phyloP scores from a whole-genome alignment of 2,329 filamentous ascomycete genomes.

The Curvularia sp. region DNA sequence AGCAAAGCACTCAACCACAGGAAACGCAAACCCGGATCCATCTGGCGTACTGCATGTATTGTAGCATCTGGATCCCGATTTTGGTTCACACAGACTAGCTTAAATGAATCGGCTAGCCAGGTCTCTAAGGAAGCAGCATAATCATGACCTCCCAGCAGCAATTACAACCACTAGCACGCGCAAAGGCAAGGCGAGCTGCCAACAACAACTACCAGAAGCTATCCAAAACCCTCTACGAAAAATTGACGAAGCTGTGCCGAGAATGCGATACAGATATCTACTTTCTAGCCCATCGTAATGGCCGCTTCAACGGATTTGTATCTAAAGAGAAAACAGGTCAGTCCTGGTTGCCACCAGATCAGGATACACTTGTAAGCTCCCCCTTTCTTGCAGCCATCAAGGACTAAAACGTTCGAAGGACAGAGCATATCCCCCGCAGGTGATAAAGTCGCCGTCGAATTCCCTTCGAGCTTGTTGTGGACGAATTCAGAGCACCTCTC shows the following conservation, averaged over 20 bases:
- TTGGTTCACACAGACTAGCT: slow-evolving; percentile 5
- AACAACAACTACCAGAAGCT: slow-evolving; percentile 18
- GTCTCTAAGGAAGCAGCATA: slow-evolving; percentile 4
- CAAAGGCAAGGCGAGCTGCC: slow-evolving; percentile 10
- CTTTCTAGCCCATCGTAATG: slow-evolving; percentile 18
- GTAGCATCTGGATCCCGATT: slow-evolving; percentile 4
- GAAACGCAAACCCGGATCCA: slow-evolving; percentile 2
- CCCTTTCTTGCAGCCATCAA: slow-evolving; percentile 1
- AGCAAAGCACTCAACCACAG: slow-evolving; percentile 2
- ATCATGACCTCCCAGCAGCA: slow-evolving; percentile 14
- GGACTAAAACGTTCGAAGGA: slow-evolving; percentile 9
- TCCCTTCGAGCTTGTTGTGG: slow-evolving; percentile 8
- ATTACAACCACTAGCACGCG: slow-evolving; percentile 4
- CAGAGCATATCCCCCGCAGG: slow-evolving; percentile 3
- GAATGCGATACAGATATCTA: slow-evolving; percentile 16
- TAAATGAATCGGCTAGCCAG: slow-evolving; percentile 7
- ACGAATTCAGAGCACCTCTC: slow-evolving; percentile 1
- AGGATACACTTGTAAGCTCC: slow-evolving; percentile 16
- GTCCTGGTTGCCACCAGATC: slow-evolving; percentile 15
- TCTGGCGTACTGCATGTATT: not conserved
- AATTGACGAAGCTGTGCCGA: slow-evolving; percentile 14
- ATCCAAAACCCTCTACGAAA: slow-evolving; percentile 9
- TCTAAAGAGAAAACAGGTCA: slow-evolving; percentile 11
- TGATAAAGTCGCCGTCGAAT: slow-evolving; percentile 10
- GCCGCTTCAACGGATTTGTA: slow-evolving; percentile 15